Percentiles rank a stretch among this genome's conserved stretches.
These are phyloP conservation scores for Lanzia echinophila DNA, from an alignment of 2,329 filamentous ascomycete genomes.

Conservation along the genomic window DNA sequence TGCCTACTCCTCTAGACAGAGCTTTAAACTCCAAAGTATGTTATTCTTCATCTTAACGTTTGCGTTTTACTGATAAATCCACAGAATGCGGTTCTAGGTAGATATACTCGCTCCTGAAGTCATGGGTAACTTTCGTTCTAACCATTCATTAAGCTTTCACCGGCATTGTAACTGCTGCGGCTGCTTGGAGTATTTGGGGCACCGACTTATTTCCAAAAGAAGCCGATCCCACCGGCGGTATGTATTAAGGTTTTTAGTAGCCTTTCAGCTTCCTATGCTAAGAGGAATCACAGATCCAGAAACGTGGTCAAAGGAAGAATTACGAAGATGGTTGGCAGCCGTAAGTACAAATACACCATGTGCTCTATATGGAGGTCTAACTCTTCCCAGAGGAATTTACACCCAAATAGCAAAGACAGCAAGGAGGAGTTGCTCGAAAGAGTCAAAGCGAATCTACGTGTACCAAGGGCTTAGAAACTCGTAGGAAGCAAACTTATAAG, in stretches of 20 bases:
- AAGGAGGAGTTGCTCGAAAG: slow-evolving; percentile 60
- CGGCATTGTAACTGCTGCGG: slow-evolving; percentile 72
- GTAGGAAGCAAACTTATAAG: no score
- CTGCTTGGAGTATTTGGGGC: slow-evolving; percentile 80
- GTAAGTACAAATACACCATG: slow-evolving; percentile 47
- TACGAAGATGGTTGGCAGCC: slow-evolving; percentile 71
- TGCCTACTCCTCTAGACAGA: slow-evolving; percentile 65
- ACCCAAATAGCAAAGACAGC: slow-evolving; percentile 52
- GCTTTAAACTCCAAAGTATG: slow-evolving; percentile 63
- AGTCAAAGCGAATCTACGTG: slow-evolving; percentile 60
- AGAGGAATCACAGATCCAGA: slow-evolving; percentile 52
- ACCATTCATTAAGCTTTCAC: slow-evolving; percentile 59
- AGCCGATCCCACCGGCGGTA: slow-evolving; percentile 71
- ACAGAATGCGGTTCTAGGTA: slow-evolving; percentile 67
- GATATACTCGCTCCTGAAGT: not conserved
- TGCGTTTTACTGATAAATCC: slow-evolving; percentile 4
- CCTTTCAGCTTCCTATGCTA: slow-evolving; percentile 4
- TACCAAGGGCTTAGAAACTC: no score
- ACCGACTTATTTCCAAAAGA: slow-evolving; percentile 69
- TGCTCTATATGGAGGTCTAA: not conserved
- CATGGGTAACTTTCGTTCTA: not conserved
- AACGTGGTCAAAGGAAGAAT: slow-evolving; percentile 72
- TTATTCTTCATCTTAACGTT: slow-evolving; percentile 4
- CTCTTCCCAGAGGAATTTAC: slow-evolving; percentile 50
- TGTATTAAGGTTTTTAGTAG: slow-evolving; percentile 15